These are phyloP conservation scores for Geopyxis carbonaria DNA, from an alignment of 495 filamentous ascomycete genomes.

Conservation along the genomic window DNA sequence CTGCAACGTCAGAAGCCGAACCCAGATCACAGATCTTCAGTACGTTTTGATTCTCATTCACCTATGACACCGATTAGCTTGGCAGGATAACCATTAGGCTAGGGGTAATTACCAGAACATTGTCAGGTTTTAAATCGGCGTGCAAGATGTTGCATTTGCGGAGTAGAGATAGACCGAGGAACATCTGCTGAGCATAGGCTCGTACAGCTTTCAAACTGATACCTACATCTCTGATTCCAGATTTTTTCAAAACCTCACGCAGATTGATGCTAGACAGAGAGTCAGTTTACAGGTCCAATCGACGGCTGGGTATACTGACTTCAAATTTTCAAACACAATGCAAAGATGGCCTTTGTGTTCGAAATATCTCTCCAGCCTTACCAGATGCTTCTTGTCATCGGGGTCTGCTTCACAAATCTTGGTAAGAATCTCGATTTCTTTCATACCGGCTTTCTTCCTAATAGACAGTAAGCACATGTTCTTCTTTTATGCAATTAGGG, in stretches of 20 bases:
- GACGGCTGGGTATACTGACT: slow-evolving; percentile 15
- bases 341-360: slow-evolving; percentile 92
- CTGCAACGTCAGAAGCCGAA: slow-evolving; percentile 74
- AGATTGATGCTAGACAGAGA: slow-evolving; percentile 52
- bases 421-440: slow-evolving; percentile 80
- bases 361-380: slow-evolving; percentile 70
- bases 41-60: slow-evolving; percentile 66
- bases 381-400: slow-evolving; percentile 80
- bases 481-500: background rate
- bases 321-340: slow-evolving; percentile 89
- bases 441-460: slow-evolving; percentile 72
- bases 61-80: slow-evolving; percentile 29
- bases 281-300: slow-evolving; percentile 6
- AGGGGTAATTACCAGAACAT: slow-evolving; percentile 47
- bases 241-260: slow-evolving; percentile 89
- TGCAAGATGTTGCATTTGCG: slow-evolving; percentile 86
- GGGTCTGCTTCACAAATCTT: slow-evolving; percentile 68
- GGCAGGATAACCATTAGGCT: background rate
- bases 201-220: slow-evolving; percentile 74
- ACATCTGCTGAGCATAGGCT: slow-evolving; percentile 85
- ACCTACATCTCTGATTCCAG: slow-evolving; percentile 69
- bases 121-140: slow-evolving; percentile 93
- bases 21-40: slow-evolving; percentile 94
- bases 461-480: slow-evolving; percentile 13
- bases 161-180: slow-evolving; percentile 67